Percentiles rank a stretch among this genome's conserved stretches.
These are phyloP conservation scores for Chrysosporium keratinophilum DNA, from an alignment of 2,329 filamentous ascomycete genomes.

Conservation along the genomic window DNA sequence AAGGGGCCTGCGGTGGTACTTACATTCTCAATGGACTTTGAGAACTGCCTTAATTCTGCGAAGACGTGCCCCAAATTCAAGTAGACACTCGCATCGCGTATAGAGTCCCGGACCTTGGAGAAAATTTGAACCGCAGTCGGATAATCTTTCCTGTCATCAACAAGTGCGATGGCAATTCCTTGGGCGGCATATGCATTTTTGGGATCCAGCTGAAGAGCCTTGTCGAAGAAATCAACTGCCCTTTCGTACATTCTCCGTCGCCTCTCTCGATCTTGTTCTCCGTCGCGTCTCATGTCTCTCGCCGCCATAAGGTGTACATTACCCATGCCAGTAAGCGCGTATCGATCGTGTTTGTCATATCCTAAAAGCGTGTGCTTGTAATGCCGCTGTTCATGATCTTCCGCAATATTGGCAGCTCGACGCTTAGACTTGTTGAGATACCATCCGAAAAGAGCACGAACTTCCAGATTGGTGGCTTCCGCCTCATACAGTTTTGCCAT, in stretches of 20 bases:
- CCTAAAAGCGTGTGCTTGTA: slow-evolving; percentile 94
- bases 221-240: slow-evolving; percentile 97
- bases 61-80: slow-evolving; percentile 92
- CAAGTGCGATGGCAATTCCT: slow-evolving; percentile 83
- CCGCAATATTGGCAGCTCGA: slow-evolving; percentile 64
- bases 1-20: slow-evolving; percentile 16
- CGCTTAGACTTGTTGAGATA: slow-evolving; percentile 86
- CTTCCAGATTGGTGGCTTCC: slow-evolving; percentile 76
- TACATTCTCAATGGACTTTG: slow-evolving; percentile 75
- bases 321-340: slow-evolving; percentile 91
- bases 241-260: slow-evolving; percentile 76
- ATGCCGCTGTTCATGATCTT: slow-evolving; percentile 85
- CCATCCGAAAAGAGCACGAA: slow-evolving; percentile 89
- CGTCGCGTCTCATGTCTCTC: slow-evolving; percentile 86
- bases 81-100: slow-evolving; percentile 79
- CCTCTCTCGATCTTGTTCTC: slow-evolving; percentile 83
- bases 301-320: slow-evolving; percentile 84
- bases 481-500: slow-evolving; percentile 78
- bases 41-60: slow-evolving; percentile 78
- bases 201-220: slow-evolving; percentile 85
- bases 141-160: slow-evolving; percentile 88
- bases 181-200: slow-evolving; percentile 95
- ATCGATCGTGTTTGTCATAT: slow-evolving; percentile 96
- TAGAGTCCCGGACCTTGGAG: slow-evolving; percentile 76
- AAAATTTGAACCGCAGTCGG: slow-evolving; percentile 75